phyloP scores from a whole-genome alignment of 2,329 filamentous ascomycete species.

The Botrytis fragariae region DNA sequence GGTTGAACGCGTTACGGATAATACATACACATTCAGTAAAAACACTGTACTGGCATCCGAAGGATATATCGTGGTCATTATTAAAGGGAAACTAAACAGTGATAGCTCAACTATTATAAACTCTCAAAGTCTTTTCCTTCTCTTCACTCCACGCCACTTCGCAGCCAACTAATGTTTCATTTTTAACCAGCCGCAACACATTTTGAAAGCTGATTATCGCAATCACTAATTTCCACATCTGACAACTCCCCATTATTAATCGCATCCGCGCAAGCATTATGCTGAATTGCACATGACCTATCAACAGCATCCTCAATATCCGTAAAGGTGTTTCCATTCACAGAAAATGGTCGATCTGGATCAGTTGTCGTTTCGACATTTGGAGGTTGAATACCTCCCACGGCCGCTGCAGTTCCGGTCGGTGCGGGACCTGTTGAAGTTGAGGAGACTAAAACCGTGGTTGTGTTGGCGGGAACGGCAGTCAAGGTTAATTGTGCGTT shows the following conservation, averaged over 20 bases:
- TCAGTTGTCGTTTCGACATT: constrained; percentile 9
- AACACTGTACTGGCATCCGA: neutral
- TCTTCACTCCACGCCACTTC: neutral
- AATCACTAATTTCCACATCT: neutral
- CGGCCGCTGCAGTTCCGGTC: neutral
- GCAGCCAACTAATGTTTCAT: neutral
- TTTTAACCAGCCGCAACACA: neutral
- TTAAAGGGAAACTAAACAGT: neutral
- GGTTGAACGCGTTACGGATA: neutral
- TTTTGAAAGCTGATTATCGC: neutral
- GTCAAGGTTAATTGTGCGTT: neutral
- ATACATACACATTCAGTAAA: neutral
- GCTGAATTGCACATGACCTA: constrained; percentile 8
- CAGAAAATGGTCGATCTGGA: constrained; percentile 7
- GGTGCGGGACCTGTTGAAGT: neutral
- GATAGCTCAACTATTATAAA: neutral
- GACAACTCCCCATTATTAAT: neutral
- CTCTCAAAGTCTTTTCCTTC: neutral
- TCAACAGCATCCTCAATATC: constrained; percentile 9
- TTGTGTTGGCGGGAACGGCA: constrained; percentile 8
- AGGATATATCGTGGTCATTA: neutral
- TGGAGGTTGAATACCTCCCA: constrained; percentile 4
- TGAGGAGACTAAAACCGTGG: neutral
- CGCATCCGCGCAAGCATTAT: constrained; percentile 16
- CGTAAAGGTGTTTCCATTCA: neutral